phyloP scores from a whole-genome alignment of 768 basidiomycete species.

The Ramaria sp. region DNA sequence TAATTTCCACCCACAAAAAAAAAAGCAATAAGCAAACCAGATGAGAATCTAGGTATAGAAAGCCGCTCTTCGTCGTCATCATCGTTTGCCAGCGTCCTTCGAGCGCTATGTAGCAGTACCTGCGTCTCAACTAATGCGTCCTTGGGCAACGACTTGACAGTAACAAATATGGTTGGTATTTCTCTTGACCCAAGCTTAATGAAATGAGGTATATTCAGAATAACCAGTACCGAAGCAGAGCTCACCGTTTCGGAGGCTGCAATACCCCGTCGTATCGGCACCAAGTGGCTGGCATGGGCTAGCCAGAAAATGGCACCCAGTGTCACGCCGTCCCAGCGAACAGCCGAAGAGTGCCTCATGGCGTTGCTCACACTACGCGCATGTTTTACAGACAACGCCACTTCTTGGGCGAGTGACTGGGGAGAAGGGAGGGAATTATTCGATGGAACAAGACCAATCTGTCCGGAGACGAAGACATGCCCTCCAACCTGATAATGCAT shows the following conservation, averaged over 20 bases:
- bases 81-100: constrained; percentile 41
- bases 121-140: constrained; percentile 70
- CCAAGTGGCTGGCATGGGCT: constrained; percentile 17
- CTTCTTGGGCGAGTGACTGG: constrained; percentile 47
- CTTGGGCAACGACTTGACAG: constrained; percentile 58
- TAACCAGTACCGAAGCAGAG: background rate
- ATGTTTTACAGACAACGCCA: constrained; percentile 74
- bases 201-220: background rate
- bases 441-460: constrained; percentile 83
- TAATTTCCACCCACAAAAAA: background rate
- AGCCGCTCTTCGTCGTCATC: constrained; percentile 25
- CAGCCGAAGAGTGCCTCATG: constrained; percentile 41
- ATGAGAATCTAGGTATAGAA: constrained; percentile 10
- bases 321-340: constrained; percentile 49
- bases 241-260: background rate
- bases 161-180: constrained; percentile 44
- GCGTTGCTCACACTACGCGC: constrained; percentile 55
- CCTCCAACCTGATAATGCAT: constrained; percentile 46
- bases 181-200: background rate
- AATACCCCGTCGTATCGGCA: background rate
- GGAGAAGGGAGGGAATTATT: constrained; percentile 57
- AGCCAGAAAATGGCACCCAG: constrained; percentile 73
- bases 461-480: constrained; percentile 84
- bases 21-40: background rate
- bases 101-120: constrained; percentile 59